These are phyloP conservation scores for Mucor irregularis DNA, from an alignment of 371 early-diverging fungal species.

Conservation along the genomic window DNA sequence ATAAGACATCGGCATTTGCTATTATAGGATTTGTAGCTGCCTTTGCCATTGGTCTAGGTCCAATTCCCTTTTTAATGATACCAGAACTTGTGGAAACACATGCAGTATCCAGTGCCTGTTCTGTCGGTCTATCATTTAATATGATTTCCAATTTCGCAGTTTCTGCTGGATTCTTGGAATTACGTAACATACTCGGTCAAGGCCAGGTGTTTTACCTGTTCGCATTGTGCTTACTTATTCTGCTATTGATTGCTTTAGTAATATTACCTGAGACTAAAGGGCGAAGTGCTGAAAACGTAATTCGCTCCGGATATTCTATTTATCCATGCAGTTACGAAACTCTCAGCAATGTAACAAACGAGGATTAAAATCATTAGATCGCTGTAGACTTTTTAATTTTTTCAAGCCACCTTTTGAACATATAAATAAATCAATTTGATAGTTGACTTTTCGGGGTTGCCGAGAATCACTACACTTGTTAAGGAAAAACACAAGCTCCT, in stretches of 20 bases:
- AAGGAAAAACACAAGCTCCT: no score
- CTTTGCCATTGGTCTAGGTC: slow-evolving; percentile 90
- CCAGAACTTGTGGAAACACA: slow-evolving; percentile 81
- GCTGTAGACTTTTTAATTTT: no score
- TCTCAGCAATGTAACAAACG: not conserved
- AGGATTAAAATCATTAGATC: not conserved
- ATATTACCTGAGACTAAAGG: slow-evolving; percentile 88
- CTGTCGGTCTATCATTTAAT: slow-evolving; percentile 71
- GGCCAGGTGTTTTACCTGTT: slow-evolving; percentile 77
- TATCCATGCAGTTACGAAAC: slow-evolving; percentile 24
- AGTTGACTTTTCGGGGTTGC: no score
- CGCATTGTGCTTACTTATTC: slow-evolving; percentile 45
- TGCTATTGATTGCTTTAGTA: slow-evolving; percentile 50
- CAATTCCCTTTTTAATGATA: slow-evolving; percentile 85
- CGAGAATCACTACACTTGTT: no score
- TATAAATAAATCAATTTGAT: no score
- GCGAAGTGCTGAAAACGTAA: slow-evolving; percentile 46
- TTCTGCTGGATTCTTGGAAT: slow-evolving; percentile 60
- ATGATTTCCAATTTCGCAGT: slow-evolving; percentile 77
- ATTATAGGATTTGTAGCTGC: slow-evolving; percentile 79
- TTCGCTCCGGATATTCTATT: slow-evolving; percentile 43
- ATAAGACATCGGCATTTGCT: slow-evolving; percentile 61
- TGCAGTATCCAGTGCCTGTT: slow-evolving; percentile 69
- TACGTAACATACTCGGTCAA: slow-evolving; percentile 63
- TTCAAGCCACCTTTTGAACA: no score